A percentile compares a stretch with the other conserved stretches of the same genome.
phyloP scores from a whole-genome alignment of 2,329 filamentous ascomycete species.

The Pseudofabraea citricarpa region DNA sequence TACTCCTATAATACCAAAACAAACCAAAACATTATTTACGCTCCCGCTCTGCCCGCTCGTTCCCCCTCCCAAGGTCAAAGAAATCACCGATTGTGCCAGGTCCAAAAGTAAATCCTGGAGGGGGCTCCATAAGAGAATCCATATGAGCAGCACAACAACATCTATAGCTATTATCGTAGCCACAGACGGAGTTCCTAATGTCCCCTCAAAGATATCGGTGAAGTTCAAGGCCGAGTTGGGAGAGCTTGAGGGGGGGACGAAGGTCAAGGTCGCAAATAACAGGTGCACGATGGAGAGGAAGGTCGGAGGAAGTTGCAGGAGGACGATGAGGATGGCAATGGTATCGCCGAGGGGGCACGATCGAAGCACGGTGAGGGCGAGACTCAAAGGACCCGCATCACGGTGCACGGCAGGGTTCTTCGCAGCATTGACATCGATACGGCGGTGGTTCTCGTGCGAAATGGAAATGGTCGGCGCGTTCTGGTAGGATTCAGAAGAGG shows the following conservation, averaged over 20 bases:
- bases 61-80: constrained; percentile 82
- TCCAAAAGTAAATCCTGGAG: constrained; percentile 86
- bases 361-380: constrained; percentile 80
- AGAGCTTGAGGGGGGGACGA: constrained; percentile 78
- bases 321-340: constrained; percentile 91
- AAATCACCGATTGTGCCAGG: constrained; percentile 88
- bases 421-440: constrained; percentile 66
- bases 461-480: constrained; percentile 34
- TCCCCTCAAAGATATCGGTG: constrained; percentile 86
- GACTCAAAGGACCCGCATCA: constrained; percentile 67
- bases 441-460: constrained; percentile 49
- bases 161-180: constrained; percentile 83
- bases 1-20: constrained; percentile 57
- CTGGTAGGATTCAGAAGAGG: constrained; percentile 42
- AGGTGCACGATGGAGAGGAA: constrained; percentile 86
- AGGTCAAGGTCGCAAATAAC: constrained; percentile 87
- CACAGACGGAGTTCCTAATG: constrained; percentile 78
- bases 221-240: constrained; percentile 68
- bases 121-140: constrained; percentile 83
- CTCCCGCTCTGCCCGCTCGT: constrained; percentile 64
- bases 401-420: constrained; percentile 65
- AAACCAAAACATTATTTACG: constrained; percentile 67
- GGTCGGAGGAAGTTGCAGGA: constrained; percentile 86
- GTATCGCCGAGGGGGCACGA: constrained; percentile 92
- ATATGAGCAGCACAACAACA: constrained; percentile 74